These are phyloP conservation scores for Cenchrus americanus DNA, from an alignment of 176 grass and related monocot species.

Conservation along the genomic window DNA sequence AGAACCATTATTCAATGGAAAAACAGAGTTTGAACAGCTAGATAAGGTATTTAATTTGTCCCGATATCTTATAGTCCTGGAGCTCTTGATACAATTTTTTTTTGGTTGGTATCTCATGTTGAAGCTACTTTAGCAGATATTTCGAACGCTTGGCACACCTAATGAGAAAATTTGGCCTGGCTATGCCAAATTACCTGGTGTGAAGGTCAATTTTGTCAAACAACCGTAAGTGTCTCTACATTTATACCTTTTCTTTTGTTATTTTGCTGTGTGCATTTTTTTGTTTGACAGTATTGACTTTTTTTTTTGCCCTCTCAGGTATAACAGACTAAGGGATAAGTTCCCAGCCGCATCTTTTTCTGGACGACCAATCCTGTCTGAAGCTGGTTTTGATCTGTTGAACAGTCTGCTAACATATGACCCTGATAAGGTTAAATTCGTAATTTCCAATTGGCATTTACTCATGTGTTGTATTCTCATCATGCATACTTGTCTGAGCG, in stretches of 20 bases:
- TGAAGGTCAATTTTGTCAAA: slow-evolving; percentile 91
- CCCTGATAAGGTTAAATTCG: slow-evolving; percentile 76
- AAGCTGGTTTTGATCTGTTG: slow-evolving; percentile 98
- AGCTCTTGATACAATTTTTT: neutral
- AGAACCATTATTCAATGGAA: slow-evolving; percentile 93
- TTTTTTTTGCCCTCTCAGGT: slow-evolving; percentile 48
- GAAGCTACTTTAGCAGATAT: slow-evolving; percentile 72
- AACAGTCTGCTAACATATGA: slow-evolving; percentile 89
- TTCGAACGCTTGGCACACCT: slow-evolving; percentile 92
- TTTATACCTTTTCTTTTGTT: slow-evolving; percentile 11
- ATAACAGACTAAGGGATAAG: slow-evolving; percentile 87
- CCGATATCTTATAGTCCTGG: neutral
- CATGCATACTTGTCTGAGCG: slow-evolving; percentile 27
- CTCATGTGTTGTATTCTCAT: slow-evolving; percentile 7
- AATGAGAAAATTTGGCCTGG: slow-evolving; percentile 98
- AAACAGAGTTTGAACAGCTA: slow-evolving; percentile 91
- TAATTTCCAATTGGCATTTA: neutral
- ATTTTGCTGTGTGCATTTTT: neutral
- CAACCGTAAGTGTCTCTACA: slow-evolving; percentile 68
- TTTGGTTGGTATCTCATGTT: slow-evolving; percentile 45
- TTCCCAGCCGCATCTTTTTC: slow-evolving; percentile 81
- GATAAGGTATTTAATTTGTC: slow-evolving; percentile 68
- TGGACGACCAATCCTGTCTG: slow-evolving; percentile 83
- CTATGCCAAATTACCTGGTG: slow-evolving; percentile 81
- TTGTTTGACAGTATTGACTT: slow-evolving; percentile 19